Base-by-base conservation (phyloP, 179 eudicot genomes). In the Silene noctiflora region DNA sequence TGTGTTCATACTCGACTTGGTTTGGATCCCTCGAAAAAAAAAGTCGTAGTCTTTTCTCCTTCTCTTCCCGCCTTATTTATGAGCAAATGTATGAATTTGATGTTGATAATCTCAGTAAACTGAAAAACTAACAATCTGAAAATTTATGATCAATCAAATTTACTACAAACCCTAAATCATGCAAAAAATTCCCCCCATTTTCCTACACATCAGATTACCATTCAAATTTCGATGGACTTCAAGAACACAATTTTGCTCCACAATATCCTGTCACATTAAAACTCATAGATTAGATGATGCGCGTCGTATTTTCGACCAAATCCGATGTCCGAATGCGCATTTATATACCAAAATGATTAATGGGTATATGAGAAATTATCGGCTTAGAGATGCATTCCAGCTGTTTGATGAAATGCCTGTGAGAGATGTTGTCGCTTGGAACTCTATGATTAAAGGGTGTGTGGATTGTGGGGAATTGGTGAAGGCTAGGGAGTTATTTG, bases 371-470 rank as follows among this genome's bases (percentile, higher is more conserved):
- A 75, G 75, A 46, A 83, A 72, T 55, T 69, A 71, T 48, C 77
- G 89, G 60, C 63, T 91, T 0, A 66, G 75, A 13, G 94, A 91
- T 44, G 96, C 98, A 27, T 81, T 91, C 79, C 35, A 79, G 3
- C 60, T 91, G 89, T 93, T 93, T 51, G 87, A 87, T 21, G 67
- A 87, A 87, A 88, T 89, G 91, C 87, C 89, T 31, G 79, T 67
- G 5, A 78, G 79, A 61, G 98, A 93, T 80, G 67, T 75, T 4
- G 78, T 89, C 66, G 77, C 84, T 59, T 93, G 97, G 95, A 93
- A 93, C 58, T 67, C 83, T 5, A 85, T 87, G 85, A 69, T 93
- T 11, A 93, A 91, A 81, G 97, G 97, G 71, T 93, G 95, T 80
- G 76, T 91, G 20, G 86, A 86, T 75, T 89, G 88, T 78, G 89